A percentile compares a stretch with the other conserved stretches of the same genome.
Evolutionary conservation across 129 eudicot genomes (phyloP).

Genomic region (Ambrosia trifida): DNA sequence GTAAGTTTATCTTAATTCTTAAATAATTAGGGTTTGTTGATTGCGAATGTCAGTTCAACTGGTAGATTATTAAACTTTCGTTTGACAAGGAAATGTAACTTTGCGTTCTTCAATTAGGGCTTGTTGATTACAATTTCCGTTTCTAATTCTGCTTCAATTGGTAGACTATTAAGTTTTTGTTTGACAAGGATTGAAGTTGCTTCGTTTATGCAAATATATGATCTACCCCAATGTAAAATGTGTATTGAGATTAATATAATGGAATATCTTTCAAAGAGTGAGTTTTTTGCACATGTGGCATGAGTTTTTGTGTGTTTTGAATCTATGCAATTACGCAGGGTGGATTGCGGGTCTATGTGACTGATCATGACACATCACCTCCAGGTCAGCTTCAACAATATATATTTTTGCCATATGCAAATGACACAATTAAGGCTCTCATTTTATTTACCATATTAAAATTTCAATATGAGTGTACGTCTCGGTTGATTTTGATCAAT

Average conservation of each 20-base stretch:
- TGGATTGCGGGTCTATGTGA: slow-evolving; percentile 74
- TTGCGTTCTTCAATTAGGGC: too few relatives aligned
- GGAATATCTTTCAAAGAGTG: neutral
- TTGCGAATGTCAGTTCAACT: too few relatives aligned
- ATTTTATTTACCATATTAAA: neutral
- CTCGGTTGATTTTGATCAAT: neutral
- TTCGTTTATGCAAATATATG: neutral
- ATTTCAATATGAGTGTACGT: neutral
- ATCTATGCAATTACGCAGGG: slow-evolving; percentile 50
- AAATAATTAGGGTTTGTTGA: too few relatives aligned
- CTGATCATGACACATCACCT: slow-evolving; percentile 81
- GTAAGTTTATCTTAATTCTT: too few relatives aligned
- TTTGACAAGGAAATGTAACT: too few relatives aligned
- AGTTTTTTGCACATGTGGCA: neutral
- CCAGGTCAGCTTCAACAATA: slow-evolving; percentile 55
- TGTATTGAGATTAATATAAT: slow-evolving; percentile 11
- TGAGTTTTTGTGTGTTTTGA: neutral
- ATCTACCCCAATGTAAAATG: neutral
- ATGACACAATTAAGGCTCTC: neutral
- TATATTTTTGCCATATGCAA: slow-evolving; percentile 5
- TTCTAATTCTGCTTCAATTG: too few relatives aligned
- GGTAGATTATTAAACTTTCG: too few relatives aligned
- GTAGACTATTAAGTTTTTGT: neutral
- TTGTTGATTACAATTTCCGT: too few relatives aligned
- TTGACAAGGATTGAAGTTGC: slow-evolving; percentile 6